These are phyloP conservation scores for Incumbomyces lentus DNA, from an alignment of 2,329 filamentous ascomycete species.

Conservation along the genomic window DNA sequence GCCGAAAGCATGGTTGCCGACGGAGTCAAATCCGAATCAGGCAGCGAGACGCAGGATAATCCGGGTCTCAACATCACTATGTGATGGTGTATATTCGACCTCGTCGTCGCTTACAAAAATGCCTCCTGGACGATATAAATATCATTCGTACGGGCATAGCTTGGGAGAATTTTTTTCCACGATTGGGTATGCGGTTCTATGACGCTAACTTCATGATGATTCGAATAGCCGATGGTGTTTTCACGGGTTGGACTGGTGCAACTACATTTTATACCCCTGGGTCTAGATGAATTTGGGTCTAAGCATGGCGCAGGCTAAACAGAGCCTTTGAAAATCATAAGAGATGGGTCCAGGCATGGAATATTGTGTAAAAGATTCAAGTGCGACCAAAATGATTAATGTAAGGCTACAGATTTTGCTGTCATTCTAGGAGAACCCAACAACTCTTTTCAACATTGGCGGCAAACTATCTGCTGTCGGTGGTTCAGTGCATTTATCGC, in stretches of 20 bases:
- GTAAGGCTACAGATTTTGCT: background rate
- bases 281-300: background rate
- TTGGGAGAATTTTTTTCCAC: background rate
- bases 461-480: too few relatives aligned
- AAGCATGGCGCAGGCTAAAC: conserved; percentile 5
- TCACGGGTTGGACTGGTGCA: background rate
- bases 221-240: background rate
- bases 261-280: conserved; percentile 2
- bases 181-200: conserved; percentile 3
- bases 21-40: conserved; percentile 18
- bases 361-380: background rate
- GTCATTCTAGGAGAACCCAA: background rate
- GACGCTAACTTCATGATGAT: background rate
- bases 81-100: background rate
- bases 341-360: background rate
- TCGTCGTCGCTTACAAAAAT: too few relatives aligned
- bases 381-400: background rate
- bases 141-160: background rate
- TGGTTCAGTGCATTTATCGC: too few relatives aligned
- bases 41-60: conserved; percentile 12
- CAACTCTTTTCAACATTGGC: too few relatives aligned
- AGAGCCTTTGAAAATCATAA: background rate
- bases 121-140: too few relatives aligned
- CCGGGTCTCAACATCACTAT: background rate
- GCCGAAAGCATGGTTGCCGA: conserved; percentile 10